Evolutionary conservation across 345 rosid species (phyloP), one percentile per base, ranked within the genome.

Genomic region (Lepidium didymum): DNA sequence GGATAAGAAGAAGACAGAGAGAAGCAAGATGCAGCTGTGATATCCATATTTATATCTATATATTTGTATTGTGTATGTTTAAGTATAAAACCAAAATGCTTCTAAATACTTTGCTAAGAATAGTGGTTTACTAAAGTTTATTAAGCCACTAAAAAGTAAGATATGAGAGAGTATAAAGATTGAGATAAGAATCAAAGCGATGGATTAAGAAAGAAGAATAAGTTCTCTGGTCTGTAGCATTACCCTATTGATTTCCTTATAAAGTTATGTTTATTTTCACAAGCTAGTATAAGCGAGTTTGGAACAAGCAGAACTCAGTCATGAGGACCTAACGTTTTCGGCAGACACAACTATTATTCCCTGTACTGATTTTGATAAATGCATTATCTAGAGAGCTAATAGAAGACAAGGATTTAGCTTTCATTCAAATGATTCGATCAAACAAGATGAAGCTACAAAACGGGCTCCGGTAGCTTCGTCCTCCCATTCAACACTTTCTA

Each of bases 41-140:
- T 61, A 63, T 72, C 15, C 25, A 55, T 70, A 41, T 62, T 3
- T 34, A 19, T 51, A 50, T 25, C 9, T 50, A 64, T 64, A 3
- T 50, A 3, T 69, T 34, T 64, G 65, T 64, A 38, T 62, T 72
- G 59, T 72, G 65, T 72, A 53, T 72, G 76, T 64, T 64, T 38
- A 15, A 44, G 69, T 56, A 36, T 55, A 10, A 53, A 37, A 70
- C 55, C 33, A 53, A 47, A 50, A 46, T 45, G 44, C 13, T 72
- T 37, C 58, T 64, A 13, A 72, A 72, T 56, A 72, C 60, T 46
- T 62, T 62, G 47, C 15, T 37, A 34, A 62, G 56, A 42, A 4
- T 8, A 63, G 57, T 55, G 75, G 52, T 47, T 31, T 59, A 15
- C 19, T 44, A 14, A 52, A 16, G 58, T 69, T 69, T 69, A 38